phyloP scores from a whole-genome alignment of 495 filamentous ascomycete genomes.

The Penicillium daleae region DNA sequence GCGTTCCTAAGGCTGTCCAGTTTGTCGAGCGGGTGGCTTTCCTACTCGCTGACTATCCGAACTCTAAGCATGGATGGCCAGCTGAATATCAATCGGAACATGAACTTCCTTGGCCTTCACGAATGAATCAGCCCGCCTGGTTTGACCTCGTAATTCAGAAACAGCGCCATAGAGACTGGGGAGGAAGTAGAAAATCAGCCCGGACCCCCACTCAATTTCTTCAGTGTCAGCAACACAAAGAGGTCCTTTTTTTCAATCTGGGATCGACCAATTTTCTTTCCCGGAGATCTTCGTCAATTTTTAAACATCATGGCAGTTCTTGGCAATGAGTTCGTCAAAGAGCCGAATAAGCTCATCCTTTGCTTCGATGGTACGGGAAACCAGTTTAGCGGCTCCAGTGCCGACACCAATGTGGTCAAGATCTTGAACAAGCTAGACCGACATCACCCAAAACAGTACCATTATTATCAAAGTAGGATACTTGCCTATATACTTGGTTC shows the following conservation, averaged over 20 bases:
- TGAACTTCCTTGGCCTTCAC: neutral
- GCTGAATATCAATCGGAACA: neutral
- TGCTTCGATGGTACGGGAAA: slow-evolving; percentile 54
- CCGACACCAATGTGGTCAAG: slow-evolving; percentile 51
- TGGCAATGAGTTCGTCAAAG: neutral
- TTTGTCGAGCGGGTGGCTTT: neutral
- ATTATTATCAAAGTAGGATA: slow-evolving; percentile 36
- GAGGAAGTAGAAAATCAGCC: neutral
- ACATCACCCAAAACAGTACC: slow-evolving; percentile 33
- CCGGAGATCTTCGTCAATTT: no score
- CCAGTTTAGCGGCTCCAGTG: slow-evolving; percentile 39
- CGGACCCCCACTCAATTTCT: neutral
- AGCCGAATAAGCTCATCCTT: slow-evolving; percentile 28
- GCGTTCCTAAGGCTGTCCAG: neutral
- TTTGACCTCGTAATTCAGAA: neutral
- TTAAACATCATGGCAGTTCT: neutral
- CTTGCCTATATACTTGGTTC: neutral
- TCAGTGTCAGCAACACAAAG: neutral
- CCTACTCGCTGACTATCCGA: neutral
- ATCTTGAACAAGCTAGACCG: slow-evolving; percentile 36
- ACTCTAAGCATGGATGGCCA: neutral
- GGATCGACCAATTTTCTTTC: neutral
- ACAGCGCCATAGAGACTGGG: neutral
- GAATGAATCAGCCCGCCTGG: neutral
- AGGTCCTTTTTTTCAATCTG: neutral